Conservation (phyloP, 2,329 filamentous ascomycete species). For the Stagonosporopsis rhizophila region DNA sequence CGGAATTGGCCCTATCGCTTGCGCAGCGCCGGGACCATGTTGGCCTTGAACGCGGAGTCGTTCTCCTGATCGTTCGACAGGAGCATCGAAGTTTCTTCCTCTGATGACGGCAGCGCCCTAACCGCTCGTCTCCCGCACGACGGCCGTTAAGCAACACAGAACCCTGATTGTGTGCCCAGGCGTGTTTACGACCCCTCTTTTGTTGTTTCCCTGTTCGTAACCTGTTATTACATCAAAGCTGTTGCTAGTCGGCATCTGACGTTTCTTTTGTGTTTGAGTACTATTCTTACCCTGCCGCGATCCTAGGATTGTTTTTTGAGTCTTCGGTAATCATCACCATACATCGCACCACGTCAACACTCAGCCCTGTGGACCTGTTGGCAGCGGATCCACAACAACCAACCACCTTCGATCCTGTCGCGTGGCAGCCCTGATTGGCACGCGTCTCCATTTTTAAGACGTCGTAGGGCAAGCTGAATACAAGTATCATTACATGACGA, state of each 20-base stretch:
- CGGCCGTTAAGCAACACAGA: constrained; percentile 10
- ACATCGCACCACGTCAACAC: constrained; percentile 17
- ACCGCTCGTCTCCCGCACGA: constrained; percentile 16
- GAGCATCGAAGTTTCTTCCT: constrained; percentile 10
- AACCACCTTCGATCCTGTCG: constrained; percentile 14
- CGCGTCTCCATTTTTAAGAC: background rate
- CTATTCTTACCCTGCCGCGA: constrained; percentile 9
- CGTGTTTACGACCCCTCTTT: constrained; percentile 17
- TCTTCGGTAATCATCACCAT: constrained; percentile 4
- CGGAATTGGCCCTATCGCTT: constrained; percentile 14
- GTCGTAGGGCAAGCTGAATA: background rate
- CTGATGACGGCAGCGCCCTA: constrained; percentile 15
- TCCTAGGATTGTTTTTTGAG: constrained; percentile 13
- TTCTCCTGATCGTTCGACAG: constrained; percentile 17
- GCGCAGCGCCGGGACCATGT: constrained; percentile 13
- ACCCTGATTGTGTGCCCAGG: constrained; percentile 11
- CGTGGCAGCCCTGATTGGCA: constrained; percentile 19
- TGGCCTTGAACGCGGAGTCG: constrained; percentile 10
- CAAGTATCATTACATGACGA: constrained; percentile 6
- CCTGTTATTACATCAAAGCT: constrained; percentile 6
- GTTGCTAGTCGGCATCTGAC: constrained; percentile 12
- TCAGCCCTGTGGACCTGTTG: constrained; percentile 17
- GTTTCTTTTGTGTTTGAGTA: constrained; percentile 21
- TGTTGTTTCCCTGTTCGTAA: constrained; percentile 1
- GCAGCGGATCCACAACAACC: constrained; percentile 13